A percentile compares a stretch with the other conserved stretches of the same genome.
Evolutionary conservation across 2,329 filamentous ascomycete species (phyloP).

Genomic region (Dryadomyces quercivorus): DNA sequence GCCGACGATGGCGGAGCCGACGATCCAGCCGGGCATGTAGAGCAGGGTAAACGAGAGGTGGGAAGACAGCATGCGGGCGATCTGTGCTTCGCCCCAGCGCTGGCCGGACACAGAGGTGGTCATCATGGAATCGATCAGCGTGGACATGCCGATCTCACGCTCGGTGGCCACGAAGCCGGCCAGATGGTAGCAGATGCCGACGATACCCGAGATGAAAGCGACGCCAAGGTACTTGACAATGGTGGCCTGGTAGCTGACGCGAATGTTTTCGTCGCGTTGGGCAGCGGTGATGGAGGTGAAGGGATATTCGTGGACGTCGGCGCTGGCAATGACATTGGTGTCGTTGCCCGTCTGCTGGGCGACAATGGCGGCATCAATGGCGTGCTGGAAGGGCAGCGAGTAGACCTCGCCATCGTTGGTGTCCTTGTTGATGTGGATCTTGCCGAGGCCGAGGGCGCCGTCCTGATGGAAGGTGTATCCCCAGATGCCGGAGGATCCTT

Average conservation of each 20-base stretch:
- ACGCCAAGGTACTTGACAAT: conserved; percentile 69
- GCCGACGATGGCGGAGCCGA: conserved; percentile 55
- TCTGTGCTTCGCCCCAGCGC: conserved; percentile 60
- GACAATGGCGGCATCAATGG: conserved; percentile 64
- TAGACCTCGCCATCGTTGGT: conserved; percentile 70
- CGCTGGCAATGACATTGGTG: conserved; percentile 16
- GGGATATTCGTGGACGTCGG: conserved; percentile 47
- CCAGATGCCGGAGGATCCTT: conserved; percentile 58
- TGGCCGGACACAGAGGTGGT: conserved; percentile 42
- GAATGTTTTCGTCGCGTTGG: conserved; percentile 53
- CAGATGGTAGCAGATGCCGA: conserved; percentile 77
- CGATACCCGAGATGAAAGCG: conserved; percentile 65
- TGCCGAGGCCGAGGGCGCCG: conserved; percentile 51
- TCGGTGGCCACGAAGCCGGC: conserved; percentile 79
- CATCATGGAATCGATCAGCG: conserved; percentile 86
- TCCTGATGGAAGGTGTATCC: conserved; percentile 80
- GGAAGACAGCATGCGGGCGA: conserved; percentile 64
- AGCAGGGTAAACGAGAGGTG: conserved; percentile 70
- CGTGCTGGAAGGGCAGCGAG: conserved; percentile 61
- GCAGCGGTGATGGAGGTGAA: conserved; percentile 62
- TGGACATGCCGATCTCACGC: conserved; percentile 76
- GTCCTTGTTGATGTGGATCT: conserved; percentile 50
- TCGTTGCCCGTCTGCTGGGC: conserved; percentile 22
- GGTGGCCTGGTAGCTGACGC: conserved; percentile 56
- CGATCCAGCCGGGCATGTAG: conserved; percentile 73